A percentile compares a stretch with the other conserved stretches of the same genome.
Evolutionary conservation across 176 grass and related monocot species (phyloP).

Genomic region (Aechmea fasciata): DNA sequence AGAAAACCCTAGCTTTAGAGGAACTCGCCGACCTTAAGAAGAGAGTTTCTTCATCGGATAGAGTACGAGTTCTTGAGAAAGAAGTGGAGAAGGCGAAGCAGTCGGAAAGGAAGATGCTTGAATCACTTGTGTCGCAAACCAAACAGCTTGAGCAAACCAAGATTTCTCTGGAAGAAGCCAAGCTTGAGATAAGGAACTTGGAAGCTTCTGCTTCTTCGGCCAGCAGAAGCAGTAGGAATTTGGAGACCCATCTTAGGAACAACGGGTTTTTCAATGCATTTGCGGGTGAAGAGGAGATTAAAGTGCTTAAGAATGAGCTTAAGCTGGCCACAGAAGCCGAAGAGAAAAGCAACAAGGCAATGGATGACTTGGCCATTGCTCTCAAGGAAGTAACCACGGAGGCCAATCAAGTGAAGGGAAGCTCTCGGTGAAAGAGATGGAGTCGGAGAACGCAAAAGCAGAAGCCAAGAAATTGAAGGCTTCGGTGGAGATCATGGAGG

Average conservation of each 20-base stretch:
- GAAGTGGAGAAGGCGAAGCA: slow-evolving; percentile 66
- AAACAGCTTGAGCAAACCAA: slow-evolving; percentile 92
- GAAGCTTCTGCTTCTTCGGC: slow-evolving; percentile 8
- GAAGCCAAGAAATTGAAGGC: slow-evolving; percentile 24
- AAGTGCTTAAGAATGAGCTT: slow-evolving; percentile 37
- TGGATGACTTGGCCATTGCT: slow-evolving; percentile 63
- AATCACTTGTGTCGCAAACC: slow-evolving; percentile 69
- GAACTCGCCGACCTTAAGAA: slow-evolving; percentile 40
- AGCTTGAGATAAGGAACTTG: slow-evolving; percentile 50
- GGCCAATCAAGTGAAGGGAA: slow-evolving; percentile 50
- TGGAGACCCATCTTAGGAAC: slow-evolving; percentile 5
- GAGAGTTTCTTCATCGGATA: not conserved
- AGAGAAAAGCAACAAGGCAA: slow-evolving; percentile 62
- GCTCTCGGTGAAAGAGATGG: slow-evolving; percentile 44
- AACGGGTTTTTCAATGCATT: too few species aligned
- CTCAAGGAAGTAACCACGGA: slow-evolving; percentile 74
- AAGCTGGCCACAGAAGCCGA: slow-evolving; percentile 44
- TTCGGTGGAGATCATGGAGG: slow-evolving; percentile 19
- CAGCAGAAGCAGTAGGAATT: slow-evolving; percentile 3
- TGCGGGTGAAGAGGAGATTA: slow-evolving; percentile 38
- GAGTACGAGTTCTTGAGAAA: slow-evolving; percentile 26
- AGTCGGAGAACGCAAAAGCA: slow-evolving; percentile 39
- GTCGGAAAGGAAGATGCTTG: slow-evolving; percentile 89
- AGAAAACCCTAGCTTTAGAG: slow-evolving; percentile 29
- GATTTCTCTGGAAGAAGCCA: slow-evolving; percentile 81